Evolutionary conservation across 1,139 yeast genomes (phyloP).

Genomic region (Pichia sp.): DNA sequence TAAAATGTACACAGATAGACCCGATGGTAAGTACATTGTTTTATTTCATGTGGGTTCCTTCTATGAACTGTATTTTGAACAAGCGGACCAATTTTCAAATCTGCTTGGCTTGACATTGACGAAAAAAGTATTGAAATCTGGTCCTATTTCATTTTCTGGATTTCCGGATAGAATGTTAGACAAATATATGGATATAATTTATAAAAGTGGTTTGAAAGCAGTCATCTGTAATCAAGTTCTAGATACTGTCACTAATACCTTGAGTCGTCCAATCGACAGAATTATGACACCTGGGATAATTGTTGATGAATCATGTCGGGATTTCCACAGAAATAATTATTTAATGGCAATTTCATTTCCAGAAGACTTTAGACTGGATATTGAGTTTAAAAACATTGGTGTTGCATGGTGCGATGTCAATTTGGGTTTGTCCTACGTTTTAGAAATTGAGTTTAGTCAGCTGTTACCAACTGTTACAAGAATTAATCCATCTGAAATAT

Average conservation of each 20-base stretch:
- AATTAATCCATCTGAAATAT: conserved; percentile 61
- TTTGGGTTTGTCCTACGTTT: conserved; percentile 69
- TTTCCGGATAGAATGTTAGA: conserved; percentile 71
- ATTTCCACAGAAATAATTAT: conserved; percentile 64
- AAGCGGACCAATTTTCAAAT: conserved; percentile 71
- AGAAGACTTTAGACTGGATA: conserved; percentile 33
- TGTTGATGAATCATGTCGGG: conserved; percentile 77
- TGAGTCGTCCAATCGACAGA: conserved; percentile 67
- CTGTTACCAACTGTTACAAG: conserved; percentile 56
- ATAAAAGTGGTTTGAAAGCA: conserved; percentile 61
- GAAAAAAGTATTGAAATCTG: conserved; percentile 38
- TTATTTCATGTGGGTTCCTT: conserved; percentile 87
- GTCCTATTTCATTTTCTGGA: conserved; percentile 80
- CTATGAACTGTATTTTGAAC: conserved; percentile 84
- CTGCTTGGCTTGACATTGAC: conserved; percentile 59
- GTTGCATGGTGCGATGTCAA: conserved; percentile 87
- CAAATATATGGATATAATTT: conserved; percentile 66
- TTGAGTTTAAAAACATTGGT: conserved; percentile 53
- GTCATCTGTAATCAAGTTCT: conserved; percentile 70
- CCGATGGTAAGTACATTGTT: conserved; percentile 59
- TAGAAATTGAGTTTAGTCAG: conserved; percentile 50
- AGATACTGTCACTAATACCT: conserved; percentile 33
- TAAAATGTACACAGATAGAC: conserved; percentile 33
- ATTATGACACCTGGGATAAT: conserved; percentile 91
- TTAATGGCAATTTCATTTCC: conserved; percentile 62